Evolutionary conservation across 148 eudicot genomes (phyloP).

Genomic region (Persicaria tinctoria): DNA sequence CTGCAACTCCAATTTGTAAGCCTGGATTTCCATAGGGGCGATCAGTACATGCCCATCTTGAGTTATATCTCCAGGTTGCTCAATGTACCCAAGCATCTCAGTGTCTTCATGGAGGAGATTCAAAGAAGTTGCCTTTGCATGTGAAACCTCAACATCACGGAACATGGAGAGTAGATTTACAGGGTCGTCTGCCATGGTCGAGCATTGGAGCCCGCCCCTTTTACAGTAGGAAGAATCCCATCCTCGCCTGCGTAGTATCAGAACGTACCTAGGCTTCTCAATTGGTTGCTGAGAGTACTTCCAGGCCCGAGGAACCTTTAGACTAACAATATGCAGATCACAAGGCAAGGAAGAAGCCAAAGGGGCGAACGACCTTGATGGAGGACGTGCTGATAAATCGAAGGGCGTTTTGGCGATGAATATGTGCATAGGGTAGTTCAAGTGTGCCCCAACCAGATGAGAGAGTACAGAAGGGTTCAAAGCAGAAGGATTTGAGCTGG

Average conservation of each 20-base stretch:
- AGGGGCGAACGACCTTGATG: conserved; percentile 67
- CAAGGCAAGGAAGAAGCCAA: conserved; percentile 71
- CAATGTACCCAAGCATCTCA: conserved; percentile 76
- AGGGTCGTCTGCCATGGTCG: conserved; percentile 56
- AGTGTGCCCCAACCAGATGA: conserved; percentile 60
- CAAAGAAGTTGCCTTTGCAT: conserved; percentile 60
- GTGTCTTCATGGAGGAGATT: conserved; percentile 87
- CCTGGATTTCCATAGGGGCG: conserved; percentile 95
- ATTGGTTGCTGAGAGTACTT: conserved; percentile 58
- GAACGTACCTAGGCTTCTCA: conserved; percentile 50
- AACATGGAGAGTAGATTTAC: conserved; percentile 65
- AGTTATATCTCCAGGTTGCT: conserved; percentile 54
- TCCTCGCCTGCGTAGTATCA: conserved; percentile 61
- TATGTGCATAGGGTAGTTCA: conserved; percentile 73
- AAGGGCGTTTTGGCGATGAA: conserved; percentile 66
- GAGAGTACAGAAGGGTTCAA: conserved; percentile 82
- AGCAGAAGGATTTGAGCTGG: conserved; percentile 38
- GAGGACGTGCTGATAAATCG: conserved; percentile 58
- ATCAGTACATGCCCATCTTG: conserved; percentile 78
- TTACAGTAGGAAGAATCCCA: conserved; percentile 81
- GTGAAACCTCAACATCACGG: conserved; percentile 51
- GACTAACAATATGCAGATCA: conserved; percentile 75
- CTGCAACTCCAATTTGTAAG: conserved; percentile 65
- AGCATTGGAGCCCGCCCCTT: conserved; percentile 58
- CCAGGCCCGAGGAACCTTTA: conserved; percentile 79